Conservation (phyloP, 2,329 filamentous ascomycete species). For the Aspergillus pseudotamarii region DNA sequence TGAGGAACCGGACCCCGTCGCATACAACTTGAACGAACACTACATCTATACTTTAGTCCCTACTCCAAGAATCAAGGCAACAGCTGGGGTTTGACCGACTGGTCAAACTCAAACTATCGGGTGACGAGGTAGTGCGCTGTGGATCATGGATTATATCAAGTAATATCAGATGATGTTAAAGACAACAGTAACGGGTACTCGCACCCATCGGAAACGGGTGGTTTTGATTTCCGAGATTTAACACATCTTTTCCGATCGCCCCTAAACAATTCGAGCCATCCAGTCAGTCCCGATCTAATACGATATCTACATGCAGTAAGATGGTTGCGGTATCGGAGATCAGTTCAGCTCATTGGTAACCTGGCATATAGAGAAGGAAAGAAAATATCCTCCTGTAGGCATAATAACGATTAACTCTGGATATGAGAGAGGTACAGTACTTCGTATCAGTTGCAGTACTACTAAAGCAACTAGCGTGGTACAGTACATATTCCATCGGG, state of each 20-base stretch:
- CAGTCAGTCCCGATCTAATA: background rate
- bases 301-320: background rate
- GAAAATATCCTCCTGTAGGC: background rate
- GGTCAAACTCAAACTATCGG: background rate
- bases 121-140: background rate
- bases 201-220: background rate
- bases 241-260: background rate
- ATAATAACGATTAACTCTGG: background rate
- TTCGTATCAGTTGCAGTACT: background rate
- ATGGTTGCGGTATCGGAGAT: background rate
- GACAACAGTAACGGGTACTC: background rate
- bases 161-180: background rate
- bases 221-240: constrained; percentile 6
- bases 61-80: background rate
- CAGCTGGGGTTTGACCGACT: background rate
- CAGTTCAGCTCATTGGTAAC: background rate
- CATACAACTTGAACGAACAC: background rate
- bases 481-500: constrained; percentile 9
- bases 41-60: background rate
- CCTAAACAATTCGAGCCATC: background rate
- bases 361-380: background rate
- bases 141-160: background rate
- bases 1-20: background rate
- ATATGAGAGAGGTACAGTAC: background rate
- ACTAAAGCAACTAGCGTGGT: background rate